These are phyloP conservation scores for Setaria italica DNA, from an alignment of 202 grass and related monocot genomes.

Conservation along the genomic window DNA sequence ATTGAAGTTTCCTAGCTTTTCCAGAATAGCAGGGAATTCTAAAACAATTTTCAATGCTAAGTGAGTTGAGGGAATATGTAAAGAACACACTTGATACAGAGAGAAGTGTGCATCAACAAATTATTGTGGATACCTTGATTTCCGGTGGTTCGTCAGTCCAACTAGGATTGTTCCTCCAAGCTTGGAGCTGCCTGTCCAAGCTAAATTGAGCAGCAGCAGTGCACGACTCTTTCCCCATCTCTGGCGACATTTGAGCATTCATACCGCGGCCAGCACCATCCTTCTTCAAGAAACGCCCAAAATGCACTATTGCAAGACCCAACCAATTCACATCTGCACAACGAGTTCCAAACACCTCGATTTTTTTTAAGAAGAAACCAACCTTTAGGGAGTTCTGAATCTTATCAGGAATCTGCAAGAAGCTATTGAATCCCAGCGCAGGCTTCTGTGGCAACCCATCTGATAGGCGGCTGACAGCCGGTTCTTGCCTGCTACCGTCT, in stretches of 20 bases:
- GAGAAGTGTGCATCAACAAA: not conserved
- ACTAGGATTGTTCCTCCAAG: constrained; percentile 73
- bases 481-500: constrained; percentile 36
- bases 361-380: not conserved
- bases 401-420: constrained; percentile 72
- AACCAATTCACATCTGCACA: not conserved
- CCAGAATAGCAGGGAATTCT: not conserved
- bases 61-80: not conserved
- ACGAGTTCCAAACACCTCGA: not conserved
- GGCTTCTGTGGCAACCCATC: constrained; percentile 39
- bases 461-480: constrained; percentile 32
- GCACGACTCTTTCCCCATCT: constrained; percentile 26
- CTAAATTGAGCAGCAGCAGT: constrained; percentile 38
- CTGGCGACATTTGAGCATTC: constrained; percentile 31
- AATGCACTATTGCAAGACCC: constrained; percentile 51
- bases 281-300: constrained; percentile 57
- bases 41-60: not conserved
- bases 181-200: constrained; percentile 78
- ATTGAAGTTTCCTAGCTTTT: not conserved
- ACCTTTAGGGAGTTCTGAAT: constrained; percentile 83
- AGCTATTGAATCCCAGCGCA: constrained; percentile 47
- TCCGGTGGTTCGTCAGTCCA: constrained; percentile 73
- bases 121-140: constrained; percentile 66
- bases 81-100: not conserved
- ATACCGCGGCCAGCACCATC: constrained; percentile 21